These are phyloP conservation scores for Penicillium sp. DNA, from an alignment of 2,329 filamentous ascomycete species.

Conservation along the genomic window DNA sequence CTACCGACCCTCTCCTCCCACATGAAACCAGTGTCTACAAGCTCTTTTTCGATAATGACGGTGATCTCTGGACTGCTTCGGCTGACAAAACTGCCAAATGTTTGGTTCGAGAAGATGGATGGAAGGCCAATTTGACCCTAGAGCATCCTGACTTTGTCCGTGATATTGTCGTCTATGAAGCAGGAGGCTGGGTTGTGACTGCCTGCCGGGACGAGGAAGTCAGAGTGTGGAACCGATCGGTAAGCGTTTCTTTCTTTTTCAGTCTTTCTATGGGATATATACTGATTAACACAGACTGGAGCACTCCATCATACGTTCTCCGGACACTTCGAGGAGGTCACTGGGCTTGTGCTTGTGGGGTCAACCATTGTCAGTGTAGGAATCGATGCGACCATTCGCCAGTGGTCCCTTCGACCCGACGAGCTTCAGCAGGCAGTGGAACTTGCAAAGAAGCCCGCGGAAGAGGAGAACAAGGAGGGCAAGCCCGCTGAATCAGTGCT, in stretches of 20 bases:
- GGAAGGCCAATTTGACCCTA: constrained; percentile 69
- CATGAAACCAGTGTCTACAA: constrained; percentile 92
- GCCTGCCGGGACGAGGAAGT: constrained; percentile 89
- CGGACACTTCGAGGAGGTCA: constrained; percentile 93
- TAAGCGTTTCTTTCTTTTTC: constrained; percentile 25
- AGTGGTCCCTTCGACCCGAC: constrained; percentile 69
- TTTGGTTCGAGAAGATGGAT: constrained; percentile 65
- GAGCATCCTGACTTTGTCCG: constrained; percentile 87
- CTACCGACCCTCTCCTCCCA: constrained; percentile 63
- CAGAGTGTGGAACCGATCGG: constrained; percentile 75
- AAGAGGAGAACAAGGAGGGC: constrained; percentile 46
- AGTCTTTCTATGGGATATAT: neutral
- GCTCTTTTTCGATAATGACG: constrained; percentile 68
- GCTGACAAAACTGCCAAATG: constrained; percentile 87
- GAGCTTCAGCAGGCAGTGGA: constrained; percentile 59
- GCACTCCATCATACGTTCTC: constrained; percentile 70
- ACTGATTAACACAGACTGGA: constrained; percentile 55
- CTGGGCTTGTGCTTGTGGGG: constrained; percentile 66
- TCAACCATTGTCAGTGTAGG: constrained; percentile 70
- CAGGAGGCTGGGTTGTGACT: constrained; percentile 76
- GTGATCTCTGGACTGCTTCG: constrained; percentile 87
- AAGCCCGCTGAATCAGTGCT: constrained; percentile 54
- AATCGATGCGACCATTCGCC: constrained; percentile 84
- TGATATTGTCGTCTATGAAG: constrained; percentile 67
- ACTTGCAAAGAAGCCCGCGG: constrained; percentile 45